Conservation (phyloP, 371 early-diverging fungal genomes). For the Catenaria anguillulae region DNA sequence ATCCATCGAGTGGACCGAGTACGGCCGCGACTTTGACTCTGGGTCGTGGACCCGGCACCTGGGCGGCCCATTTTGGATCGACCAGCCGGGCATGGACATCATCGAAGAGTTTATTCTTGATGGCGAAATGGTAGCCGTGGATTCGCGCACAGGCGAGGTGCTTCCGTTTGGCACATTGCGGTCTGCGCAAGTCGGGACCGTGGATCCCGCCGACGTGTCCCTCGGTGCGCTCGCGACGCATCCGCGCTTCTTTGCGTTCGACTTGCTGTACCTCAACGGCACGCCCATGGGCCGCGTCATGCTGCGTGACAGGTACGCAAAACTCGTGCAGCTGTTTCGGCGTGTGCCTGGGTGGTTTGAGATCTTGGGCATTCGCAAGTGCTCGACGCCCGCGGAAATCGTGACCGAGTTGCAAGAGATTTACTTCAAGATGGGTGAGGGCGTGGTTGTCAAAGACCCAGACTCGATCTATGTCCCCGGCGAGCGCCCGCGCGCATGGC, state of each 20-base stretch:
- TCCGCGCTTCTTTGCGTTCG: not conserved
- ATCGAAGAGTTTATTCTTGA: not conserved
- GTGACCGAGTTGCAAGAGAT: not conserved
- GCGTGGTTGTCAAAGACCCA: constrained; percentile 6
- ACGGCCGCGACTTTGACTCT: not conserved
- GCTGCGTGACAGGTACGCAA: not conserved
- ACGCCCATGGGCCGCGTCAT: not conserved
- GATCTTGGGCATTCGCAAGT: not conserved
- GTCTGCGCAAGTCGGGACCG: not conserved
- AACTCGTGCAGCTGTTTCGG: not conserved
- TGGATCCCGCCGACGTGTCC: not conserved
- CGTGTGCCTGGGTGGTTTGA: not conserved
- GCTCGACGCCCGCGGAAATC: not conserved
- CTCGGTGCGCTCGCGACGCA: not conserved
- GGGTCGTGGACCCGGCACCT: constrained; percentile 1
- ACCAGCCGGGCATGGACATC: no score
- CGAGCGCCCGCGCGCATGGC: not conserved
- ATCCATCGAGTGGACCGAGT: not conserved
- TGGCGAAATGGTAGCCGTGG: constrained; percentile 4
- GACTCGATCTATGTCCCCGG: not conserved
- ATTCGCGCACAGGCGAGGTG: not conserved
- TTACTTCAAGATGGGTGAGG: not conserved
- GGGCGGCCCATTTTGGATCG: not conserved
- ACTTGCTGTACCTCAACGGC: not conserved
- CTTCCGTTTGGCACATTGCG: constrained; percentile 1